These are phyloP conservation scores for Neoarthrinium moseri DNA, from an alignment of 2,329 filamentous ascomycete species.

Conservation along the genomic window DNA sequence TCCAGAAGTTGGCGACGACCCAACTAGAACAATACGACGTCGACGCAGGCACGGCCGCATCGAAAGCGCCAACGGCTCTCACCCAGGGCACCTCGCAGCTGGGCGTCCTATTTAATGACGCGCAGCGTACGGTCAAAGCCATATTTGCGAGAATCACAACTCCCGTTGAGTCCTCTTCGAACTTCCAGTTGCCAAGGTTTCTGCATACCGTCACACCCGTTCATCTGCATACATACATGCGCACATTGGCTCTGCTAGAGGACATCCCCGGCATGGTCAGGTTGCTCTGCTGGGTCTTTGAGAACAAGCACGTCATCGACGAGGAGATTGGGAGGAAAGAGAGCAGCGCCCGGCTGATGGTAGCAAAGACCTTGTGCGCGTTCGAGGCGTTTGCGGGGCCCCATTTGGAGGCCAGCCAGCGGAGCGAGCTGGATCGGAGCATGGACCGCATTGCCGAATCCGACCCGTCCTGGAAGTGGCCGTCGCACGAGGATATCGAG, in stretches of 20 bases:
- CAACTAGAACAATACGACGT: constrained; percentile 12
- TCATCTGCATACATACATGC: constrained; percentile 59
- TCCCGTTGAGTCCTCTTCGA: constrained; percentile 15
- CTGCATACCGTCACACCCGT: constrained; percentile 43
- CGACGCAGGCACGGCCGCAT: not conserved
- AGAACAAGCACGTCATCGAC: constrained; percentile 37
- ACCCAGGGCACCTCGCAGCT: constrained; percentile 1
- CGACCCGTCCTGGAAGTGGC: constrained; percentile 25
- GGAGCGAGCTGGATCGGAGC: constrained; percentile 14
- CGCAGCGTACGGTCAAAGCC: not conserved
- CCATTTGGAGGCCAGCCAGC: constrained; percentile 30
- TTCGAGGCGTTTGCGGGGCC: constrained; percentile 49
- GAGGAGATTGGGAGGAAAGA: constrained; percentile 28
- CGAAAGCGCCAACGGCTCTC: not conserved
- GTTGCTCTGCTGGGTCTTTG: constrained; percentile 58
- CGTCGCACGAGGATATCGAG: constrained; percentile 25
- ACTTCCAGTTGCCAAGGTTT: constrained; percentile 6
- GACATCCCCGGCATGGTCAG: constrained; percentile 58
- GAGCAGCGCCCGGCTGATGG: constrained; percentile 23
- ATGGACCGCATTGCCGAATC: constrained; percentile 16
- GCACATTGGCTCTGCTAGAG: constrained; percentile 59
- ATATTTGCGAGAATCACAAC: constrained; percentile 24
- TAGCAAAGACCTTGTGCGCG: constrained; percentile 38
- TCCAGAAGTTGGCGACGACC: constrained; percentile 27
- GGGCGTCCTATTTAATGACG: constrained; percentile 1